Base-by-base conservation (phyloP, 2,329 filamentous ascomycete species). In the Elsinoe necatrix region DNA sequence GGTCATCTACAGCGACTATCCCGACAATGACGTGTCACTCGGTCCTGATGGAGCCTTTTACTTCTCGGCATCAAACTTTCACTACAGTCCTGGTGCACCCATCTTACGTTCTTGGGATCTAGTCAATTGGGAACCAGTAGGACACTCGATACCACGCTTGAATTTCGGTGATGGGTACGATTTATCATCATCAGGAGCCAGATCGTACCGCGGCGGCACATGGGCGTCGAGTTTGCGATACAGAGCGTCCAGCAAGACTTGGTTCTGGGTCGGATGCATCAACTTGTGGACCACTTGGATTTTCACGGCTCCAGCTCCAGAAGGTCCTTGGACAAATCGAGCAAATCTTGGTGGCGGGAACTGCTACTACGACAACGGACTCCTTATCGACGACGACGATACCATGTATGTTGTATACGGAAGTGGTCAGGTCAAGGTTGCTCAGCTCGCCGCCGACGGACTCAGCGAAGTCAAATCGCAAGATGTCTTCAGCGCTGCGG, bases 341-440 rank as follows among this genome's bases (percentile, higher is more conserved):
- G 68, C 66, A 1, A 71, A 64, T 7, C 66, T 74, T 14, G 66
- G 66, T 0, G n/a, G 27, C 27, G 4, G 9, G 27, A 71, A 64
- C 1, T 83, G 80, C 65, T 81, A 79, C 62, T 83, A 83, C 61
- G 80, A 83, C 64, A 74, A 70, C 16, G 79, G 81, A 0, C 65
- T 83, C 0, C 64, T 83, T n/a, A 73, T 83, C 31, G 80, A 83
- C 51, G 77, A 80, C 2, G 23, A 45, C 29, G 80, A 82, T 57
- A 78, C 74, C 0, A 78, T 82, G 72, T 83, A 82, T 54, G 75
- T 83, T 0, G 77, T 73, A 0, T 81, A 80, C 61, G 80, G 79
- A 3, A 75, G 71, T 47, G 73, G 67, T 0, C 69, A 75, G 1
- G 73, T 83, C 54, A 68, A 60, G 7, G 73, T 83, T 1, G 76